Evolutionary conservation across 2,329 filamentous ascomycete species (phyloP), one percentile per base, ranked within the genome.

Genomic region (Coniochaeta prunicola): DNA sequence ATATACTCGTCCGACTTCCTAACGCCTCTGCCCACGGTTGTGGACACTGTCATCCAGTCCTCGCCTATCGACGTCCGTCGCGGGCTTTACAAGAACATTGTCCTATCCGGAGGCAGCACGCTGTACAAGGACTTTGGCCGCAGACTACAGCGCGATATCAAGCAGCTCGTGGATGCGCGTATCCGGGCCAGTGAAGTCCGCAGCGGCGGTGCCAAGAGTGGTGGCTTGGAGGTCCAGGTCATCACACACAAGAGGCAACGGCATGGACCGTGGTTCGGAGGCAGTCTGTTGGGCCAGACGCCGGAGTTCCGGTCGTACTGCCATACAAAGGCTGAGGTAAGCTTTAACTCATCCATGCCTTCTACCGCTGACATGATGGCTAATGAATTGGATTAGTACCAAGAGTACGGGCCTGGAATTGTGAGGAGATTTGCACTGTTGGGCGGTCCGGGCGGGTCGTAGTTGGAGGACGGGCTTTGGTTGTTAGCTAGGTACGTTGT

Each of bases 1-100:
- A 99, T 99, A 69, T 97, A 97, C 82, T 96, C 91, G 62, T 97
- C 93, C 65, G 94, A 99, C 73, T 99, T 99, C 80, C 79, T 99
- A 64, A 99, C 94, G 13, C 94, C 94, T 15, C 84, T 99, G 9
- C 94, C 94, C 26, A 90, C 85, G 56, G 94, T 99, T 56, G 96
- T 99, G 62, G 94, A 99, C 71, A 89, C 89, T 59, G 94, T 97
- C 63, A 99, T 99, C 68, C 94, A 99, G 76, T 93, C 92, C 59
- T 96, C 93, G 34, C 94, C 94, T 45, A 99, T 99, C 68, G 94
- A 99, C 71, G 96, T 99, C 53, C 89, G 94, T 70, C 87, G 94
- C 76, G 94, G 94, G 45, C 82, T 99, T 38, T 99, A 99, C 85
- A 99, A 99, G 86, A 99, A 99, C 77, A 99, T 99, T 76, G 94